phyloP scores from a whole-genome alignment of 306 rosid genomes.

The Comarum palustre region DNA sequence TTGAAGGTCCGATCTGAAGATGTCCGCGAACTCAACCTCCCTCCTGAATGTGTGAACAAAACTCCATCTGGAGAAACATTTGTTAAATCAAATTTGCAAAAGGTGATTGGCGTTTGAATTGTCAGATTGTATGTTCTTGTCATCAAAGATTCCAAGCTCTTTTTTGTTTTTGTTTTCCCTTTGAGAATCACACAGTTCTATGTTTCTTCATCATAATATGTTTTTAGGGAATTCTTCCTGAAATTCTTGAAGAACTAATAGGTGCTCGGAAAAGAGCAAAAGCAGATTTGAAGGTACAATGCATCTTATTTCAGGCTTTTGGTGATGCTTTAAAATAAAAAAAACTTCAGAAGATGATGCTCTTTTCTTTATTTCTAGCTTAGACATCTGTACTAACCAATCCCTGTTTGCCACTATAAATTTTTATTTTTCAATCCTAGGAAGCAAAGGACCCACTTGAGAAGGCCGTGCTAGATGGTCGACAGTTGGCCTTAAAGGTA shows the following conservation, averaged over 20 bases:
- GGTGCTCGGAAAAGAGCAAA: constrained; percentile 94
- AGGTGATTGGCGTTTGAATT: constrained; percentile 40
- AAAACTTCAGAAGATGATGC: background rate
- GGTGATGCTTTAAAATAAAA: background rate
- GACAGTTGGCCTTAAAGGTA: constrained; percentile 90
- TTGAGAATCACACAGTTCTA: constrained; percentile 2
- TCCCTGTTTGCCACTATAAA: constrained; percentile 21
- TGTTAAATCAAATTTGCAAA: constrained; percentile 78
- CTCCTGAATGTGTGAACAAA: constrained; percentile 74
- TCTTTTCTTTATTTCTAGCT: constrained; percentile 16
- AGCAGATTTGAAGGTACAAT: constrained; percentile 80
- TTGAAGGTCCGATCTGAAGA: constrained; percentile 81
- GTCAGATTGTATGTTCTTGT: background rate
- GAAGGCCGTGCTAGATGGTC: constrained; percentile 95
- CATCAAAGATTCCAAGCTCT: constrained; percentile 15
- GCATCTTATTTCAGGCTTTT: constrained; percentile 19
- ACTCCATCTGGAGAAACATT: constrained; percentile 97
- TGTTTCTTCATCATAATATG: constrained; percentile 19
- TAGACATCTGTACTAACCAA: constrained; percentile 12
- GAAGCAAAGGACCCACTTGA: constrained; percentile 92
- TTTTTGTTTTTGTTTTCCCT: constrained; percentile 8
- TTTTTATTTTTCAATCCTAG: constrained; percentile 35
- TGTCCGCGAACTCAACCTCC: constrained; percentile 65
- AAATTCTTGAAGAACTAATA: constrained; percentile 92
- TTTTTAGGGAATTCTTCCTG: constrained; percentile 95